Conservation (phyloP, 495 filamentous ascomycete species). For the Trichoderma orchidacearum region DNA sequence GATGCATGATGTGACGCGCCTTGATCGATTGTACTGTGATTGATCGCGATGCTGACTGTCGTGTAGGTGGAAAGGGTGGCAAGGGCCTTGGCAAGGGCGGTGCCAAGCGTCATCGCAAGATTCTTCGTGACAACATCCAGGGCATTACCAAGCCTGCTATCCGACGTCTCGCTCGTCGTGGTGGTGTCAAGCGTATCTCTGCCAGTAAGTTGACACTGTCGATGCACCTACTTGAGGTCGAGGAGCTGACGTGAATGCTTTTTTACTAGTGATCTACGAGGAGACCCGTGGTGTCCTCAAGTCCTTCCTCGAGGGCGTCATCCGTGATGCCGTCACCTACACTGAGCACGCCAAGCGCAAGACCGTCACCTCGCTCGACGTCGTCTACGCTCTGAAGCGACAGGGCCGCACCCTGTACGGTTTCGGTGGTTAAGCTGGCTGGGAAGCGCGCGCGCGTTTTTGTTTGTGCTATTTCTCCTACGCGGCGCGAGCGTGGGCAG, state of each 20-base stretch:
- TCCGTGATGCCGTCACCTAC: constrained; percentile 96
- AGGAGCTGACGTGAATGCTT: constrained; percentile 58
- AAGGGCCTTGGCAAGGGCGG: constrained; percentile 83
- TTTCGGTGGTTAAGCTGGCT: constrained; percentile 95
- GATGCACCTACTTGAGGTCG: constrained; percentile 23
- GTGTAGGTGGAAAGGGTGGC: constrained; percentile 63
- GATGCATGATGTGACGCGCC: too few relatives aligned
- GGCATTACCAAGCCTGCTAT: constrained; percentile 99
- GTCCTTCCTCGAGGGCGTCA: constrained; percentile 99
- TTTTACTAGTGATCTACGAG: constrained; percentile 82
- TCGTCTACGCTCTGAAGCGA: constrained; percentile 91
- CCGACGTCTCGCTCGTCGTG: constrained; percentile 97
- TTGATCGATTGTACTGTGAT: too few relatives aligned
- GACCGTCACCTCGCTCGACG: constrained; percentile 90
- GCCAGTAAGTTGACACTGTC: constrained; percentile 40
- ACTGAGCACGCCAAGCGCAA: constrained; percentile 96
- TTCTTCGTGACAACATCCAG: constrained; percentile 98
- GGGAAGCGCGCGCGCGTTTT: background rate
- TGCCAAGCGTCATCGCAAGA: constrained; percentile 97
- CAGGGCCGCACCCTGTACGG: constrained; percentile 94
- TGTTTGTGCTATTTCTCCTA: background rate
- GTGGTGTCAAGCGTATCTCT: constrained; percentile 99
- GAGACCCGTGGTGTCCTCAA: constrained; percentile 99
- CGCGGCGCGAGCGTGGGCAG: background rate
- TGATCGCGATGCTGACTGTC: background rate